Percentiles rank a stretch among this genome's conserved stretches.
phyloP scores from a whole-genome alignment of 495 filamentous ascomycete species.

The Sordaria brevicollis region DNA sequence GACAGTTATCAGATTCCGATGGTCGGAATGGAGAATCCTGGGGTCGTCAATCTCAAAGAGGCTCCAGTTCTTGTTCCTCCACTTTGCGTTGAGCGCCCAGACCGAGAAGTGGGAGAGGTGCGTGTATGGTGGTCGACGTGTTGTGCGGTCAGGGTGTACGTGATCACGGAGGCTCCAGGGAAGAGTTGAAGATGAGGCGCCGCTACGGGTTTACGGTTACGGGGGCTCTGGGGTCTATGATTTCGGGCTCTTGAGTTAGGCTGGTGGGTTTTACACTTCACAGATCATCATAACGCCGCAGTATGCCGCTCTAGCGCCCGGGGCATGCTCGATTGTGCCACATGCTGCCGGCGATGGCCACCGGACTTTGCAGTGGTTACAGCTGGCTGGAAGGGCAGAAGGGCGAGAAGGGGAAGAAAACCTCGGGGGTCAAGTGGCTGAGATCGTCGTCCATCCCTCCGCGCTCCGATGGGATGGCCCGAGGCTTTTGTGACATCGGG shows the following conservation, averaged over 20 bases:
- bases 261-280: neutral
- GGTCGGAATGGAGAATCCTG: neutral
- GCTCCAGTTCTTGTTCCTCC: neutral
- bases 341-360: neutral
- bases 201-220: neutral
- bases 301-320: neutral
- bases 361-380: neutral
- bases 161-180: neutral
- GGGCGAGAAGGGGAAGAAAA: neutral
- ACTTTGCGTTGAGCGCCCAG: neutral
- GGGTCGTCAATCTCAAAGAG: neutral
- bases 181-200: neutral
- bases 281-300: neutral
- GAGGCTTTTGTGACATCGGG: neutral
- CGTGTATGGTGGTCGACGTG: neutral
- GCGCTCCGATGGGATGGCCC: neutral
- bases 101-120: neutral
- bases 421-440: neutral
- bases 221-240: neutral
- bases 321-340: neutral
- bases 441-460: neutral
- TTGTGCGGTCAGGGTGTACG: neutral
- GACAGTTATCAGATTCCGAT: neutral
- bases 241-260: neutral
- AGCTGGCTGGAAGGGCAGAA: neutral